Evolutionary conservation across 768 basidiomycete genomes (phyloP).

Genomic region (Lactarius hengduanensis): DNA sequence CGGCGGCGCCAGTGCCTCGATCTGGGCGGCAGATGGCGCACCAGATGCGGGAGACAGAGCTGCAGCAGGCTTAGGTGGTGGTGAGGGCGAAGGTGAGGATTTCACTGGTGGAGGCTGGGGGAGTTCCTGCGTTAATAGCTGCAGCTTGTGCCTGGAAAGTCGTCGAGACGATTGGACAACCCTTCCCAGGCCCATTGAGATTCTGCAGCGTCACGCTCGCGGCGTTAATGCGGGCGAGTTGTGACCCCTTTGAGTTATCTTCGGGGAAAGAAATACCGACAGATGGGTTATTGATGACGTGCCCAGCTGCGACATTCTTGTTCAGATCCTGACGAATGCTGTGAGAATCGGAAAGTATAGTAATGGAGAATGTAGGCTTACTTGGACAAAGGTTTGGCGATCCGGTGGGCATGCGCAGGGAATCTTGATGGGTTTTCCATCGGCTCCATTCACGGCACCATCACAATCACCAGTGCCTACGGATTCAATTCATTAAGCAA

Average conservation of each 20-base stretch:
- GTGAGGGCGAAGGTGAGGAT: not conserved
- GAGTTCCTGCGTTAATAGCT: constrained; percentile 21
- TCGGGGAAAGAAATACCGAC: constrained; percentile 43
- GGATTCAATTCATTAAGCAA: not conserved
- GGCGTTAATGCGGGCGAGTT: constrained; percentile 49
- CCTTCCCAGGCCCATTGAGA: constrained; percentile 60
- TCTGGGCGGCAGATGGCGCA: constrained; percentile 1
- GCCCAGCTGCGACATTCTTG: constrained; percentile 22
- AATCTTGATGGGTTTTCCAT: constrained; percentile 56
- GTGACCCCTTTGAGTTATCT: constrained; percentile 41
- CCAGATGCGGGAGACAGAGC: not conserved
- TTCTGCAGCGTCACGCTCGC: constrained; percentile 69
- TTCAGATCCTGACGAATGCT: constrained; percentile 31
- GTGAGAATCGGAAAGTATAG: not conserved
- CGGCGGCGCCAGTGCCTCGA: constrained; percentile 30
- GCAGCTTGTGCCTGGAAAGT: constrained; percentile 47
- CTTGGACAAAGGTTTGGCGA: constrained; percentile 51
- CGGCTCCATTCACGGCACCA: constrained; percentile 55
- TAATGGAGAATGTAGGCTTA: constrained; percentile 29
- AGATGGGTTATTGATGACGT: constrained; percentile 18
- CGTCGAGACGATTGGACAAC: constrained; percentile 64
- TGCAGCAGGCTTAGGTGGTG: not conserved
- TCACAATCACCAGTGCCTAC: constrained; percentile 67
- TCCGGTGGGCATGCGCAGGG: constrained; percentile 67
- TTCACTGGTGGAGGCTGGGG: not conserved